phyloP scores from a whole-genome alignment of 139 green algal genomes.

The Chlorella sp. region DNA sequence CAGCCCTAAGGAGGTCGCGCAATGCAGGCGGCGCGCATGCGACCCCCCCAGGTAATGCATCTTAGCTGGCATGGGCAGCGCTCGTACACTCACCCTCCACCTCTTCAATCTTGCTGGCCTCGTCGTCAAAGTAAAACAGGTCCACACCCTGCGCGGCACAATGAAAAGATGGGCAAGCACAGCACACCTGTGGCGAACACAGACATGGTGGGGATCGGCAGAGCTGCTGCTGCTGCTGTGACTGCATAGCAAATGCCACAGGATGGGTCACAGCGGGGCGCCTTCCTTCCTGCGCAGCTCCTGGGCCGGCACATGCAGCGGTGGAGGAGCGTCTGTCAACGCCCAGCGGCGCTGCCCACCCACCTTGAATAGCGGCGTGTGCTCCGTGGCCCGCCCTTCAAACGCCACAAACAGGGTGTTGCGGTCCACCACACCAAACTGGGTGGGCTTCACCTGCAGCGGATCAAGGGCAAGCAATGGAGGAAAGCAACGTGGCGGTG shows the following conservation, averaged over 20 bases:
- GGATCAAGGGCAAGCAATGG: too few relatives aligned
- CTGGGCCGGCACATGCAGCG: neutral
- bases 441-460: conserved; percentile 22
- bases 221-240: neutral
- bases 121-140: conserved; percentile 21
- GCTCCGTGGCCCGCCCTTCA: conserved; percentile 12
- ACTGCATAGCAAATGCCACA: neutral
- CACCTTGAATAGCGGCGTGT: conserved; percentile 32
- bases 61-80: too few relatives aligned
- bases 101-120: conserved; percentile 15
- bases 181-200: neutral
- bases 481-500: neutral
- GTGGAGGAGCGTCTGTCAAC: neutral
- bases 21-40: too few relatives aligned
- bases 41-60: too few relatives aligned
- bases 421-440: conserved; percentile 24
- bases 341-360: neutral
- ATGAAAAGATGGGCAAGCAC: neutral
- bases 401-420: conserved; percentile 34
- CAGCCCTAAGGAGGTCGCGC: too few relatives aligned
- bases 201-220: neutral
- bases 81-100: conserved; percentile 16
- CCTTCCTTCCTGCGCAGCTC: neutral
- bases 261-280: too few relatives aligned
- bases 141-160: neutral